Evolutionary conservation across 2,329 filamentous ascomycete genomes (phyloP).

Genomic region (Fusarium clavum): DNA sequence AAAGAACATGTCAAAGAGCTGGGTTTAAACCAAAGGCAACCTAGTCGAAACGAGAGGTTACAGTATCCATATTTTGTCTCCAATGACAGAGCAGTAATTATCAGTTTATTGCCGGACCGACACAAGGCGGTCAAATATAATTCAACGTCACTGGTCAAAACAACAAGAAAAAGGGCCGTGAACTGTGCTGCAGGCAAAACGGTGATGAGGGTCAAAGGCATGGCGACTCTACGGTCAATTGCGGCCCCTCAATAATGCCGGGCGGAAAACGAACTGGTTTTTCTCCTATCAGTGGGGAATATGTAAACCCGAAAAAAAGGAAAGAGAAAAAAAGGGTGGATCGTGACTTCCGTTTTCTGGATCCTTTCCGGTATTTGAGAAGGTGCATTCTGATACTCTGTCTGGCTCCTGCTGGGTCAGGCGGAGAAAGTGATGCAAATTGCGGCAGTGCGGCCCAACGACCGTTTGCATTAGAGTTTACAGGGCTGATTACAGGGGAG

Average conservation of each 20-base stretch:
- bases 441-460: conserved; percentile 33
- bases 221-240: too few relatives aligned
- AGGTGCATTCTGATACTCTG: not conserved
- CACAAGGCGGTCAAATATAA: conserved; percentile 3
- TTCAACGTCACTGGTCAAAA: conserved; percentile 1
- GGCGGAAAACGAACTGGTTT: conserved; percentile 1
- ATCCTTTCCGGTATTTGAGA: conserved; percentile 2
- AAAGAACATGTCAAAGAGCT: conserved; percentile 17
- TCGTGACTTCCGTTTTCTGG: conserved; percentile 15
- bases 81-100: conserved; percentile 18
- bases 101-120: conserved; percentile 19
- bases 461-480: conserved; percentile 29
- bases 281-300: conserved; percentile 29
- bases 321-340: not conserved
- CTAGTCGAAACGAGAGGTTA: not conserved
- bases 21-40: not conserved
- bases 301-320: not conserved
- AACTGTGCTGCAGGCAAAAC: conserved; percentile 4
- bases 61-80: conserved; percentile 1
- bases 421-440: conserved; percentile 34
- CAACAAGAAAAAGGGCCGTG: conserved; percentile 18
- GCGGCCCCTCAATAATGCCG: too few relatives aligned
- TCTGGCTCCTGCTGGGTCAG: conserved; percentile 13
- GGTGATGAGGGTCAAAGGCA: not conserved
- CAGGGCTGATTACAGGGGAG: conserved; percentile 27